Conservation (phyloP, 768 basidiomycete genomes). For the Mycena capillaripes region DNA sequence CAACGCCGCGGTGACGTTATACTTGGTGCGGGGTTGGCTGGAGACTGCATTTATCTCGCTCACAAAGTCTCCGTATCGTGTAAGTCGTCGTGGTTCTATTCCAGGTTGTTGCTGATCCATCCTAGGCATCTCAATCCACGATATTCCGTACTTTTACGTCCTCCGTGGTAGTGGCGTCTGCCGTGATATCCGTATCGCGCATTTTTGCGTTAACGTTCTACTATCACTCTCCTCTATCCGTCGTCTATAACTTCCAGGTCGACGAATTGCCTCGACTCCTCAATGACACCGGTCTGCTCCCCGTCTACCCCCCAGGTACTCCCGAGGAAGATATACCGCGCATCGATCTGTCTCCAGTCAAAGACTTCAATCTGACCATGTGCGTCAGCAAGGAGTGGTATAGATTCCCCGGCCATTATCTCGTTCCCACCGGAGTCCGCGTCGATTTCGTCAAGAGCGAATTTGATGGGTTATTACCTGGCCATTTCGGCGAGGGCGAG, state of each 20-base stretch:
- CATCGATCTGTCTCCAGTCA: conserved; percentile 78
- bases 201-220: conserved; percentile 88
- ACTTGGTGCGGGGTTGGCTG: conserved; percentile 88
- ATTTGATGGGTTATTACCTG: conserved; percentile 90
- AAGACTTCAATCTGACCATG: conserved; percentile 77
- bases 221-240: conserved; percentile 89
- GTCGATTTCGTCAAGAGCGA: conserved; percentile 94
- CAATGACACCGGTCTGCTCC: conserved; percentile 76
- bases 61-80: conserved; percentile 90
- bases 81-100: conserved; percentile 52
- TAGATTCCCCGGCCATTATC: conserved; percentile 91
- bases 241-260: conserved; percentile 79
- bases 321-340: conserved; percentile 60
- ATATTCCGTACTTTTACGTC: conserved; percentile 86
- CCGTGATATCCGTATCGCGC: conserved; percentile 82
- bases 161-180: conserved; percentile 73
- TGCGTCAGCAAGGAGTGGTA: conserved; percentile 98
- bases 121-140: conserved; percentile 80
- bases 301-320: conserved; percentile 54
- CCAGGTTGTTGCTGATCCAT: conserved; percentile 11
- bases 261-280: conserved; percentile 87
- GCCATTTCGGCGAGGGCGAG: conserved; percentile 74
- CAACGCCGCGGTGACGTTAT: conserved; percentile 92
- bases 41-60: conserved; percentile 80
- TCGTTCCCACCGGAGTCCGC: conserved; percentile 85